Base-by-base conservation (phyloP, 148 eudicot species). In the Agrostemma githago region DNA sequence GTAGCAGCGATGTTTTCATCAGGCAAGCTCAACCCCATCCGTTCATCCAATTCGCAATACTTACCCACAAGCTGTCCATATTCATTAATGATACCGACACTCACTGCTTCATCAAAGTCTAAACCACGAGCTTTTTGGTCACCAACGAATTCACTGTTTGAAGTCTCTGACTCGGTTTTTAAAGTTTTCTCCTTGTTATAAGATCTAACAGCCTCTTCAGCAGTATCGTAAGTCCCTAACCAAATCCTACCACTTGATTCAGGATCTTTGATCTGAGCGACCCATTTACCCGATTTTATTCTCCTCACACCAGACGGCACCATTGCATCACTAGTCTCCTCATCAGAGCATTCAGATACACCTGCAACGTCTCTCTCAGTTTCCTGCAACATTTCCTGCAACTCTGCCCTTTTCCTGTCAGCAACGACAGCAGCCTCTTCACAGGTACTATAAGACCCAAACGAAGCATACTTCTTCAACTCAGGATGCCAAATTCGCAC, bases 61-160 rank as follows among this genome's bases (percentile, higher is more conserved):
- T 73, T 60, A 41, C 80, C 83, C 41, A 81, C 8, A 11, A 81
- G 48, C 42, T 67, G 63, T 42, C 83, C 80, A 62, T 81, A 71
- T 62, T 81, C 16, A 44, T 77, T 66, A 41, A 77, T 65, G 51
- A 80, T 43, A n/a, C 74, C 72, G 38, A 59, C 59, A n/a, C 62
- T 80, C 44, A 62, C 68, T 17, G 68, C 74, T 73, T 68, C 62
- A 8, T 69, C 70, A 38, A 70, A 62, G 20, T 62, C 20, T 4
- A 39, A 63, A 19, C 37, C 3, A 2, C n/a, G 38, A 48, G 1
- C 11, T 59, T 8, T 19, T 54, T 39, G 0, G 16, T 15, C 76
- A 48, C 46, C 9, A 12, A 37, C 73, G 61, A 21, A 0, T 5
- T 38, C 42, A n/a, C 20, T 5, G 19, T 51, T 70, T 43, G 39